These are phyloP conservation scores for Capillidium rhysosporum DNA, from an alignment of 371 early-diverging fungal genomes.

Conservation along the genomic window DNA sequence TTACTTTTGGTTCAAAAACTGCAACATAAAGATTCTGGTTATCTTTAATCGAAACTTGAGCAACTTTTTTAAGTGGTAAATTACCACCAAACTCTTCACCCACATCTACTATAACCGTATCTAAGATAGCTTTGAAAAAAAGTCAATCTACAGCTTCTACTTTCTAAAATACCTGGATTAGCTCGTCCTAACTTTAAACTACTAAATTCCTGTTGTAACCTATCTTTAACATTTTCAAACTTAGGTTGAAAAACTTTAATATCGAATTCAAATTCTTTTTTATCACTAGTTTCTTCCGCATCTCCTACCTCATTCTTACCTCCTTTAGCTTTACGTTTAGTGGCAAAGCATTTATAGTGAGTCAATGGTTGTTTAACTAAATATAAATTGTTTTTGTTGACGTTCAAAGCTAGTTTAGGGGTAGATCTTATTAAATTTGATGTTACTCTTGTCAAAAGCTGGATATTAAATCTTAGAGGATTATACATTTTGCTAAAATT, in stretches of 20 bases:
- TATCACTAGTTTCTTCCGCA: neutral
- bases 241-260: slow-evolving; percentile 8
- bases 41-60: slow-evolving; percentile 70
- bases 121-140: slow-evolving; percentile 35
- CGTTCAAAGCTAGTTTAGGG: too few relatives aligned
- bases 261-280: neutral
- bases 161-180: slow-evolving; percentile 30
- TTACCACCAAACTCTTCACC: slow-evolving; percentile 18
- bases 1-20: slow-evolving; percentile 52
- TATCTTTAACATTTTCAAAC: slow-evolving; percentile 20
- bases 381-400: too few relatives aligned
- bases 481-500: too few relatives aligned
- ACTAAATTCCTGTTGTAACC: slow-evolving; percentile 38
- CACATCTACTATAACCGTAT: slow-evolving; percentile 41
- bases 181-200: slow-evolving; percentile 52
- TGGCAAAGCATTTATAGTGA: too few relatives aligned
- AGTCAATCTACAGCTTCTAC: neutral
- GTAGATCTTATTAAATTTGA: too few relatives aligned
- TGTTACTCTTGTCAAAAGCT: too few relatives aligned
- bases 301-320: neutral
- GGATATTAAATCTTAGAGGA: too few relatives aligned
- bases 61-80: slow-evolving; percentile 40
- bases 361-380: too few relatives aligned
- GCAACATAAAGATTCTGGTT: slow-evolving; percentile 65
- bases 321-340: neutral